phyloP scores from a whole-genome alignment of 148 eudicot genomes.

The Polygonum aviculare region DNA sequence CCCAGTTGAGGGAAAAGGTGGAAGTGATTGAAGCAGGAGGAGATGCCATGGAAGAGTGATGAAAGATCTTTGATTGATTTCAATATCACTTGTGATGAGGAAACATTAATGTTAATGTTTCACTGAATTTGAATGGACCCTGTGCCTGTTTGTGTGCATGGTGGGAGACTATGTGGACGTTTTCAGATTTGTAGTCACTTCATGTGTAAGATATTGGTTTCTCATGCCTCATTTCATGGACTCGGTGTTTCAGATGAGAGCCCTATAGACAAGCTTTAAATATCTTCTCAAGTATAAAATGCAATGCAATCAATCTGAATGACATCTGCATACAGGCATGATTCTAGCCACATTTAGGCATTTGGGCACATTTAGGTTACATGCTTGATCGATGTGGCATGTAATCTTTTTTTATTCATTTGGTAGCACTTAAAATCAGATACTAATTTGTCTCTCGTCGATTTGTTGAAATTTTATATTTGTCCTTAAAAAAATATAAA shows the following conservation, averaged over 20 bases:
- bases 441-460: no score
- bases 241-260: not conserved
- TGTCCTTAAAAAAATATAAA: no score
- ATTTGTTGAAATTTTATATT: no score
- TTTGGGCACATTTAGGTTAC: no score
- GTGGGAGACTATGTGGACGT: not conserved
- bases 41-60: slow-evolving; percentile 84
- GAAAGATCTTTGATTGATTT: not conserved
- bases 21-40: slow-evolving; percentile 46
- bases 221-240: not conserved
- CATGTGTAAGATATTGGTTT: not conserved
- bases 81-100: not conserved
- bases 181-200: slow-evolving; percentile 1
- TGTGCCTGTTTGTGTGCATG: not conserved
- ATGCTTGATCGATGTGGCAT: no score
- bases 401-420: no score
- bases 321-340: not conserved
- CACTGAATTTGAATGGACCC: not conserved
- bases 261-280: no score
- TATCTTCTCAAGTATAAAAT: not conserved
- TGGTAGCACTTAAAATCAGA: no score
- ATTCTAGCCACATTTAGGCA: no score
- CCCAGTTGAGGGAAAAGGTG: slow-evolving; percentile 36
- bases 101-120: not conserved
- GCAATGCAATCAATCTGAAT: not conserved